Percentiles rank a stretch among this genome's conserved stretches.
phyloP scores from a whole-genome alignment of 768 basidiomycete species.

The Amanita subjunquillea region DNA sequence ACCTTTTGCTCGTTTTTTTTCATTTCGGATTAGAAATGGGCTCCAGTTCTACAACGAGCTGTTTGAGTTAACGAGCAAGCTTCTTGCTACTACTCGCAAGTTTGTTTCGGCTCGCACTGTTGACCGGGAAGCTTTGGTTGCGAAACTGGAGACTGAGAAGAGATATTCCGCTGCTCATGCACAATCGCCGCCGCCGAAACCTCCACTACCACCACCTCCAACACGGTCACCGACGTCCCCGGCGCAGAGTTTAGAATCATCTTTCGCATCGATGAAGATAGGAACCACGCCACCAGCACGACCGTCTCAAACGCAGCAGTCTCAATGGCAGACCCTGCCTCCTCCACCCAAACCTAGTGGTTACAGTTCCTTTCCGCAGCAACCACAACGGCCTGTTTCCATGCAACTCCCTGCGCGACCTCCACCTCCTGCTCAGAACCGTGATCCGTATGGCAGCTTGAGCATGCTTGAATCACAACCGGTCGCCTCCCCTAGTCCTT shows the following conservation, averaged over 20 bases:
- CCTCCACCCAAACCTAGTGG: constrained; percentile 10
- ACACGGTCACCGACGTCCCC: constrained; percentile 8
- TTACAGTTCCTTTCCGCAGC: constrained; percentile 8
- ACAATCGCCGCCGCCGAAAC: constrained; percentile 36
- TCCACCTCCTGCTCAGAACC: constrained; percentile 12
- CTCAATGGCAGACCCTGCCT: constrained; percentile 14
- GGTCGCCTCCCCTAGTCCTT: constrained; percentile 11
- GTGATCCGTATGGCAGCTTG: constrained; percentile 2
- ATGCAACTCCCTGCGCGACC: constrained; percentile 13
- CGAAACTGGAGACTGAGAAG: constrained; percentile 64
- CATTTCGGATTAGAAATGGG: constrained; percentile 53
- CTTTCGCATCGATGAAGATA: constrained; percentile 51
- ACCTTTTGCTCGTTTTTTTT: neutral
- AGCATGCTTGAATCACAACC: constrained; percentile 1
- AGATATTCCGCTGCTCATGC: constrained; percentile 44
- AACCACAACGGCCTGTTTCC: constrained; percentile 12
- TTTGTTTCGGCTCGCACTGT: constrained; percentile 55
- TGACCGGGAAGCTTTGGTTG: constrained; percentile 62
- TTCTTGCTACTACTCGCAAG: constrained; percentile 46
- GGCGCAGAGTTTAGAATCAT: constrained; percentile 32
- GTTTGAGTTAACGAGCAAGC: constrained; percentile 44
- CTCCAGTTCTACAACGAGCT: constrained; percentile 84
- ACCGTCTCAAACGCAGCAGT: constrained; percentile 10
- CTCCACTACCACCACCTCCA: constrained; percentile 31
- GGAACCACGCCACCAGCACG: constrained; percentile 16